phyloP scores from a whole-genome alignment of 2,329 filamentous ascomycete species.

The Beauveria medogensis region DNA sequence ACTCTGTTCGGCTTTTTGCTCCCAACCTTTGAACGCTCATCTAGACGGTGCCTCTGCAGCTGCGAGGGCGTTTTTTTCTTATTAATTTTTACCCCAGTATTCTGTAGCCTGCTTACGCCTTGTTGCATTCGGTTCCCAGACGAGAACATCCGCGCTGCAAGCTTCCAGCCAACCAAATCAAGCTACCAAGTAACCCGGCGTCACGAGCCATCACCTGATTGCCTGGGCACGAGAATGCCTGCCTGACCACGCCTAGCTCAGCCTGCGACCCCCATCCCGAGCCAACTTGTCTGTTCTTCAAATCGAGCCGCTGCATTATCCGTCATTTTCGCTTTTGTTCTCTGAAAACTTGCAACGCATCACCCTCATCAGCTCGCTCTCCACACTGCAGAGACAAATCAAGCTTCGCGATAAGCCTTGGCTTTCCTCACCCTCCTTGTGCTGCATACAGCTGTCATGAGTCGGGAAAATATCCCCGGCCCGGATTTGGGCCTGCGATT shows the following conservation, averaged over 20 bases:
- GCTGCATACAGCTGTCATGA: background rate
- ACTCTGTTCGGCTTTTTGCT: background rate
- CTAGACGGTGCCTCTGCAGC: background rate
- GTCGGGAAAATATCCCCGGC: background rate
- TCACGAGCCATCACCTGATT: constrained; percentile 6
- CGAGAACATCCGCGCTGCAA: background rate
- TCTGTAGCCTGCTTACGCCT: background rate
- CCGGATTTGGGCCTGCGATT: background rate
- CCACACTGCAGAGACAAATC: background rate
- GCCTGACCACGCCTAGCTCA: constrained; percentile 6
- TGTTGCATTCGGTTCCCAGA: background rate
- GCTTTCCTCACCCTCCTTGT: no score
- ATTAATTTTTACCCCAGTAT: background rate
- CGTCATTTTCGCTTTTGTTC: background rate
- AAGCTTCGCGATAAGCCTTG: background rate
- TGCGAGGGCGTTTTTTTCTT: background rate
- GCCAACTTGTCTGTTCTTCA: background rate
- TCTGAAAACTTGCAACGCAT: background rate
- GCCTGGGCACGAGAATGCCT: background rate
- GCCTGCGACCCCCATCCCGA: background rate
- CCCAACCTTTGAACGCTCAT: background rate
- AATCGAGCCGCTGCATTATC: background rate
- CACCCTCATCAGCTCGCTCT: background rate
- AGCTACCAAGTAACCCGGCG: background rate
- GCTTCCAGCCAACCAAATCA: background rate